Conservation (phyloP, 2,329 filamentous ascomycete genomes). For the Tolypocladium ophioglossoides region DNA sequence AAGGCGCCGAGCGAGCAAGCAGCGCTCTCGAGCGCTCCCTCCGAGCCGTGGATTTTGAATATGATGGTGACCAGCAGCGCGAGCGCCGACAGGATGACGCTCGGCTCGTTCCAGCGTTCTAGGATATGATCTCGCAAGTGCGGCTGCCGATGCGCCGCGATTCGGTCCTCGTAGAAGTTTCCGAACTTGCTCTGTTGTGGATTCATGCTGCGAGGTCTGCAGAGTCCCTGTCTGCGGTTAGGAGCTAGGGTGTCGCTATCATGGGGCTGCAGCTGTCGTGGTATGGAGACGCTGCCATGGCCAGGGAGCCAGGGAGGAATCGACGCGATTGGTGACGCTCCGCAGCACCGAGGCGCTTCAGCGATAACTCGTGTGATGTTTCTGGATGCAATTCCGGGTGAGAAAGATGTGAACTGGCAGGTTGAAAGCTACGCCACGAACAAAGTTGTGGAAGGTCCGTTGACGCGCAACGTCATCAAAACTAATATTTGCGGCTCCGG, state of each 20-base stretch:
- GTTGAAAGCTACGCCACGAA: neutral
- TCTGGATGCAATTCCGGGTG: neutral
- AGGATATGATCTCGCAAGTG: slow-evolving; percentile 14
- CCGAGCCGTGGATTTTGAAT: slow-evolving; percentile 23
- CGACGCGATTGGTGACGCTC: neutral
- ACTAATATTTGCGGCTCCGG: slow-evolving; percentile 1
- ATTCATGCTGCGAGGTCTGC: slow-evolving; percentile 21
- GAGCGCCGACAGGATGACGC: slow-evolving; percentile 21
- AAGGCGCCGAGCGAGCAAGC: slow-evolving; percentile 25
- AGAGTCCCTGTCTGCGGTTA: slow-evolving; percentile 9
- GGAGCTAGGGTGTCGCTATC: neutral
- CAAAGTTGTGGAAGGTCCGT: neutral
- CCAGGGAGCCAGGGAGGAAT: slow-evolving; percentile 2
- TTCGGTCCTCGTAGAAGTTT: slow-evolving; percentile 24
- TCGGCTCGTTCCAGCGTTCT: slow-evolving; percentile 23
- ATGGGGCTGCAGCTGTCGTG: slow-evolving; percentile 2
- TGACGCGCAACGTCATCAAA: neutral
- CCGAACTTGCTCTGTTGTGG: slow-evolving; percentile 19
- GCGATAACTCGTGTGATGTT: neutral
- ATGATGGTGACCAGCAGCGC: slow-evolving; percentile 21
- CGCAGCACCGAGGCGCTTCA: neutral
- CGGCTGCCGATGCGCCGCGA: slow-evolving; percentile 20
- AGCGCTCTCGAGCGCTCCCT: slow-evolving; percentile 17
- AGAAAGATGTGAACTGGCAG: neutral
- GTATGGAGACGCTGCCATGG: slow-evolving; percentile 9